Evolutionary conservation across 1,139 yeast genomes (phyloP), one percentile per base, ranked within the genome.

Genomic region (Yamadazyma dendronema): DNA sequence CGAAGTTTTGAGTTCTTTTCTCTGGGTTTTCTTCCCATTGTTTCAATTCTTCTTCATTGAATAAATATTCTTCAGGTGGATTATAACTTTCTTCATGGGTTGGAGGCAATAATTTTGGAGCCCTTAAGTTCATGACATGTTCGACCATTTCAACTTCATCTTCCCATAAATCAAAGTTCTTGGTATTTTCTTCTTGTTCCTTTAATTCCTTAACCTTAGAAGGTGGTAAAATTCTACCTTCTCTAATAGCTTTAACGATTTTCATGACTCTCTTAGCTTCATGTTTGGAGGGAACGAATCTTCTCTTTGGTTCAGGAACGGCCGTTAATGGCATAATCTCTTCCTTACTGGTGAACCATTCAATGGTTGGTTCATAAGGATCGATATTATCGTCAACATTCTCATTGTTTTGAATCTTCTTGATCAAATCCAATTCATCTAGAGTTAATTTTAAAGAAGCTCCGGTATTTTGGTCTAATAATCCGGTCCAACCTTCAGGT

Each of bases 401-500:
- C 63, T 88, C 90, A 52, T 92, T 88, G 45, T 74, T 77, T 63
- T 89, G 96, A 52, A 92, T 81, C 58, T 88, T 88, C 48, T 83
- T 75, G 54, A 92, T 87, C 46, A 94, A 74, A 47, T 90, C 96
- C 52, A 90, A 73, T 63, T 92, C 98, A 56, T 92, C 97, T 41
- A 76, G 75, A n/a, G 89, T 79, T 46, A 92, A 71, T 52, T 92
- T 89, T 64, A 92, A 75, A 34, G 88, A 74, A n/a, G 81, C 65
- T 46, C 98, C 99, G 8, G 97, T 88, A 50, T 82, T 77, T 56
- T 88, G 87, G 61, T 92, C 97, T 41, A 92, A 67, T 47, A 94
- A 72, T 32, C 99, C 99, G 9, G 98, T 94, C 97, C 97, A 92
- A 26, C 98, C 98, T 62, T 86, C 95, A 10, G 97, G 98, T 47